phyloP scores from a whole-genome alignment of 352 stramenopile species.

The Phytophthora crassamura region DNA sequence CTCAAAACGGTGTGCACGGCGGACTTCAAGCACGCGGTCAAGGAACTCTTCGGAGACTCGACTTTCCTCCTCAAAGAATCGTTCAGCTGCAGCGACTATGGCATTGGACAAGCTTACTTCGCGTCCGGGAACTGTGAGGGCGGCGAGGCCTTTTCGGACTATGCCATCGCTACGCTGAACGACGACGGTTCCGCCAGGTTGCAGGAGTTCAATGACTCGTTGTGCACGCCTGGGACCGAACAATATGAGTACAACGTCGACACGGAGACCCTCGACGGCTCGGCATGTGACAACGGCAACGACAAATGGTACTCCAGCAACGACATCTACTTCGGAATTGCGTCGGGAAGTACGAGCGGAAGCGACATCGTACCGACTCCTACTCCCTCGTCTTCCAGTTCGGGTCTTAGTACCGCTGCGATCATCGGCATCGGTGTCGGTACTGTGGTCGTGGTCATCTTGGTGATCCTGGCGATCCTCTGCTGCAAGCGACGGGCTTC shows the following conservation, averaged over 20 bases:
- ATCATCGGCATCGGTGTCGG: slow-evolving; percentile 10
- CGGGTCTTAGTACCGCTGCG: slow-evolving; percentile 5
- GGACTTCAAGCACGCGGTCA: slow-evolving; percentile 4
- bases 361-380: not conserved
- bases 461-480: slow-evolving; percentile 3
- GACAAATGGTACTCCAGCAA: slow-evolving; percentile 23
- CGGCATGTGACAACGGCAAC: not conserved
- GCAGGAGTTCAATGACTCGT: not conserved
- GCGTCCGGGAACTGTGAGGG: slow-evolving; percentile 20
- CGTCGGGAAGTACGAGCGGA: too few species aligned
- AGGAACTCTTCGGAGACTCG: slow-evolving; percentile 10
- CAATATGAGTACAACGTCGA: not conserved
- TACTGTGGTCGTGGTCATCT: not conserved
- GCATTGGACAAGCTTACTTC: not conserved
- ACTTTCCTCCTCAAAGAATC: slow-evolving; percentile 1
- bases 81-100: not conserved
- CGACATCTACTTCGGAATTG: not conserved
- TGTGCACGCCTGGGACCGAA: not conserved
- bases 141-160: not conserved
- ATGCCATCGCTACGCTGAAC: not conserved
- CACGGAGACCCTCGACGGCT: not conserved
- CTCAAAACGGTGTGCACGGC: slow-evolving; percentile 7
- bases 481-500: slow-evolving; percentile 5
- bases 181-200: slow-evolving; percentile 7
- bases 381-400: not conserved